phyloP scores from a whole-genome alignment of 768 basidiomycete genomes.

The Suillus occidentalis region DNA sequence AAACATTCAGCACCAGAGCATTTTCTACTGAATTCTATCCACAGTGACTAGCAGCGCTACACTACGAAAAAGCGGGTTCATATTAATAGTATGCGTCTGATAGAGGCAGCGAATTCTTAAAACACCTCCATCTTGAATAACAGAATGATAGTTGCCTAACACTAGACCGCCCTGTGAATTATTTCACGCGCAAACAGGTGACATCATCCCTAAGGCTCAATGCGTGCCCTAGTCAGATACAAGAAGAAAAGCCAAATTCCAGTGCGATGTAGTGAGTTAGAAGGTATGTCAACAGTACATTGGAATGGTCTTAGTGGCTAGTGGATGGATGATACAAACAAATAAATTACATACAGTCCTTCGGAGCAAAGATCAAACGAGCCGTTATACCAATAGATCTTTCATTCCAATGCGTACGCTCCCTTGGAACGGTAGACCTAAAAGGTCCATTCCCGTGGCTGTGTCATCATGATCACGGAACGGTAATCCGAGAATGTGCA shows the following conservation, averaged over 20 bases:
- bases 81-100: background rate
- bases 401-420: constrained; percentile 67
- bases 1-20: too few relatives aligned
- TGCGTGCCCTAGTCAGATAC: background rate
- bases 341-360: background rate
- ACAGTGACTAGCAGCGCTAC: too few relatives aligned
- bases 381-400: background rate
- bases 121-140: background rate
- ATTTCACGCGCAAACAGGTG: background rate
- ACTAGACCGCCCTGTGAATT: background rate
- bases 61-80: background rate
- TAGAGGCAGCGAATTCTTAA: background rate
- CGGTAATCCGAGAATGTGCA: constrained; percentile 62
- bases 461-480: constrained; percentile 30
- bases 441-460: constrained; percentile 46
- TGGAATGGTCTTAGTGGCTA: background rate
- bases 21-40: too few relatives aligned
- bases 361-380: background rate
- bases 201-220: background rate
- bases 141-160: background rate
- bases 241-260: background rate
- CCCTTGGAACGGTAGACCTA: constrained; percentile 66
- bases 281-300: background rate
- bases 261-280: background rate
- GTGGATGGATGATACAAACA: background rate